phyloP scores from a whole-genome alignment of 108 stramenopile genomes.

The Craspedostauros australis region DNA sequence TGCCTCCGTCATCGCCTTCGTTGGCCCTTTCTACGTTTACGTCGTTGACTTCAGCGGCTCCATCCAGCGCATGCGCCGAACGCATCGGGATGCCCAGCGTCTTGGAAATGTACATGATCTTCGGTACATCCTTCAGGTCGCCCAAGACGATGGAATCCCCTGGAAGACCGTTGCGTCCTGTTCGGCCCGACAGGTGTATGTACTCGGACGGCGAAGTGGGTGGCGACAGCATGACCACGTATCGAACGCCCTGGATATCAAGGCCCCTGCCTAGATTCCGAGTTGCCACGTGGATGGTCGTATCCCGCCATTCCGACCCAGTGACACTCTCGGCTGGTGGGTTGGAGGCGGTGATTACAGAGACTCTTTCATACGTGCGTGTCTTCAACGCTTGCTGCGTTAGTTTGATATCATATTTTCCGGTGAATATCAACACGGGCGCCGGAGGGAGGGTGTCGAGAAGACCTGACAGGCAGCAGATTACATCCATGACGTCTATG shows the following conservation, averaged over 20 bases:
- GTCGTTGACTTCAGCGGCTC: too few relatives aligned
- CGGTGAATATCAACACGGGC: constrained; percentile 60
- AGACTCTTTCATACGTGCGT: constrained; percentile 36
- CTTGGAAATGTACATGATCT: too few relatives aligned
- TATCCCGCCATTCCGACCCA: constrained; percentile 20
- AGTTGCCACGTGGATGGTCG: constrained; percentile 50
- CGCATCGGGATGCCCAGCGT: too few relatives aligned
- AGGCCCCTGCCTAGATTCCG: constrained; percentile 68
- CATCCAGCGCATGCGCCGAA: too few relatives aligned
- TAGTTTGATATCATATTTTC: constrained; percentile 46
- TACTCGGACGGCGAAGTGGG: constrained; percentile 67
- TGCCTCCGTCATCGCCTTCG: too few relatives aligned
- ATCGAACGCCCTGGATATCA: constrained; percentile 51
- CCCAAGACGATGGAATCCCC: constrained; percentile 47
- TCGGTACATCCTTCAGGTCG: too few relatives aligned
- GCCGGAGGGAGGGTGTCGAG: constrained; percentile 8
- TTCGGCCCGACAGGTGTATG: constrained; percentile 66
- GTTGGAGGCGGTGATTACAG: constrained; percentile 23
- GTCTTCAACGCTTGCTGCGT: constrained; percentile 28
- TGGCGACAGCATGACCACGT: constrained; percentile 41
- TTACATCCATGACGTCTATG: constrained; percentile 1
- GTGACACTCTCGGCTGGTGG: background rate
- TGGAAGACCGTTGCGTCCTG: constrained; percentile 41
- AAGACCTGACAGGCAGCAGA: background rate
- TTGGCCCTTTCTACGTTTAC: too few relatives aligned